Evolutionary conservation across 2,329 filamentous ascomycete genomes (phyloP).

Genomic region (Talaromyces sp.): DNA sequence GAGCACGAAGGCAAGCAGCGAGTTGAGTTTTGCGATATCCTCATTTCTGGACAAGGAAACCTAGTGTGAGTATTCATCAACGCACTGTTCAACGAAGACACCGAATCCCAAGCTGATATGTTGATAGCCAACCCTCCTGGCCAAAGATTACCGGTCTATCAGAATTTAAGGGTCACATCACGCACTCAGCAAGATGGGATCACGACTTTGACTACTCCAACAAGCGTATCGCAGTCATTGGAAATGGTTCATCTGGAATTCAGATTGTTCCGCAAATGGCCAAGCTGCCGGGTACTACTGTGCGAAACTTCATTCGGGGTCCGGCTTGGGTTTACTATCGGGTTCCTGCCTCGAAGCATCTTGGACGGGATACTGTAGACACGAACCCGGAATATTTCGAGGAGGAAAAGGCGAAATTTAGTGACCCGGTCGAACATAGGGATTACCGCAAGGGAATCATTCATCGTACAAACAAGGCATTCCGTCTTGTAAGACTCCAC

Average conservation of each 20-base stretch:
- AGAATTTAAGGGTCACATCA: conserved; percentile 31
- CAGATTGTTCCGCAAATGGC: conserved; percentile 35
- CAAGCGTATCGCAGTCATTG: conserved; percentile 28
- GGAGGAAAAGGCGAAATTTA: neutral
- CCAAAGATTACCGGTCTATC: conserved; percentile 21
- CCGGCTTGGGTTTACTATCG: conserved; percentile 5
- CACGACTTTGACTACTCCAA: conserved; percentile 24
- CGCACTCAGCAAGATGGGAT: conserved; percentile 37
- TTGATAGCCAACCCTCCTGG: neutral
- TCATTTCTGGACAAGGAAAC: conserved; percentile 32
- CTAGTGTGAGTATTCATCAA: conserved; percentile 15
- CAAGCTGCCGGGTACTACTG: conserved; percentile 34
- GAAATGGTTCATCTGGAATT: conserved; percentile 34
- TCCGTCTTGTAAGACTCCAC: neutral
- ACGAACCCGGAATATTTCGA: neutral
- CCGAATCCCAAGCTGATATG: neutral
- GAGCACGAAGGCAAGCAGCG: conserved; percentile 17
- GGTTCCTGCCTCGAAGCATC: neutral
- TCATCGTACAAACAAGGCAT: neutral
- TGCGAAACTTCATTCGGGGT: conserved; percentile 24
- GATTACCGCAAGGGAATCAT: neutral
- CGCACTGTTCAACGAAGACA: neutral
- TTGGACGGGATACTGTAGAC: neutral
- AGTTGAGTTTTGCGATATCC: conserved; percentile 26
- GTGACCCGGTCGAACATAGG: neutral